Evolutionary conservation across 2,329 filamentous ascomycete genomes (phyloP).

Genomic region (Pezicula rhizophila): DNA sequence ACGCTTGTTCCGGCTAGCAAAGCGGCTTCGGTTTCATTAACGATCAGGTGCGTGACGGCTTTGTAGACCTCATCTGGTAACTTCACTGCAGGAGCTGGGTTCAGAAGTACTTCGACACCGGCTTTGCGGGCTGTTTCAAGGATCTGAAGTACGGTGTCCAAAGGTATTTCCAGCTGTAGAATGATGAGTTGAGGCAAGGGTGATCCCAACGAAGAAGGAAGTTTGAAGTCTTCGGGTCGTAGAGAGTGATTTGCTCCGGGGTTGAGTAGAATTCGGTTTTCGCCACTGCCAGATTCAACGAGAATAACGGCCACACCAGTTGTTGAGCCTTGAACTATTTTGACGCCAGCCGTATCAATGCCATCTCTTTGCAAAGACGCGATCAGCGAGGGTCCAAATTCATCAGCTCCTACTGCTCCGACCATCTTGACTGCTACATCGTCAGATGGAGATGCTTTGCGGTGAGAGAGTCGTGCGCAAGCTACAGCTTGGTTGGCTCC

Average conservation of each 20-base stretch:
- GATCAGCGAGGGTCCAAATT: constrained; percentile 56
- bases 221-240: constrained; percentile 33
- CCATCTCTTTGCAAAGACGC: constrained; percentile 53
- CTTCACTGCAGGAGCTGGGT: constrained; percentile 71
- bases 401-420: constrained; percentile 65
- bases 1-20: constrained; percentile 53
- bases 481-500: constrained; percentile 94
- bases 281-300: constrained; percentile 64
- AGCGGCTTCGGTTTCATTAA: constrained; percentile 87
- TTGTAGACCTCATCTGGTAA: constrained; percentile 62
- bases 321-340: constrained; percentile 37
- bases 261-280: constrained; percentile 71
- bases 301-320: constrained; percentile 72
- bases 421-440: constrained; percentile 58
- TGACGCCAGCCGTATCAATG: constrained; percentile 53
- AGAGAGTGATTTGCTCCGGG: constrained; percentile 62
- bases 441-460: constrained; percentile 26
- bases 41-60: constrained; percentile 69
- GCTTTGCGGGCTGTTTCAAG: constrained; percentile 43
- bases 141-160: constrained; percentile 57
- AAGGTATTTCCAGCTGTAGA: constrained; percentile 73
- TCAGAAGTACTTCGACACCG: constrained; percentile 65
- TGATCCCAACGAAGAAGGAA: constrained; percentile 27
- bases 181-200: constrained; percentile 58
- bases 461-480: constrained; percentile 71